A percentile compares a stretch with the other conserved stretches of the same genome.
phyloP scores from a whole-genome alignment of 352 stramenopile species.

The Pythium vanterpoolii region DNA sequence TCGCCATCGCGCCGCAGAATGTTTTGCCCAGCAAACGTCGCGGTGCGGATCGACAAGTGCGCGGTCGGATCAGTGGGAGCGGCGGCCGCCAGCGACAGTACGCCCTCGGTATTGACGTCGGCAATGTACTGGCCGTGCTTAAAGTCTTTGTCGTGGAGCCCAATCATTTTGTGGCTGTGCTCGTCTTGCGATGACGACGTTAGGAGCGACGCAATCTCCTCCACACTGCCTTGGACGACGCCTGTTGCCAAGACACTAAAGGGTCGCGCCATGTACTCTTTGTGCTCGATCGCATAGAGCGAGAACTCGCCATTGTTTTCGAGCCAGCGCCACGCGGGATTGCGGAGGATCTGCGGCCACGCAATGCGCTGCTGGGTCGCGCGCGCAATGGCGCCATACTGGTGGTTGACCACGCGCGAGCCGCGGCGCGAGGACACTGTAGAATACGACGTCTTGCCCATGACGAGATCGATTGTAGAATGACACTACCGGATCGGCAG shows the following conservation, averaged over 20 bases:
- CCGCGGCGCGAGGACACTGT: background rate
- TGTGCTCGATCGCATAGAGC: slow-evolving; percentile 4
- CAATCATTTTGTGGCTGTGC: slow-evolving; percentile 11
- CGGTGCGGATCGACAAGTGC: slow-evolving; percentile 9
- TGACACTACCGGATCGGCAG: too few species aligned
- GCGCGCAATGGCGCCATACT: slow-evolving; percentile 1
- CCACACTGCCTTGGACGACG: background rate
- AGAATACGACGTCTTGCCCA: background rate
- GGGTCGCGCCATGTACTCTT: background rate
- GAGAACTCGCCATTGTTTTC: slow-evolving; percentile 13
- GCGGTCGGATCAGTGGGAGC: too few species aligned
- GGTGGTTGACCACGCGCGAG: background rate
- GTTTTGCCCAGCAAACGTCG: slow-evolving; percentile 4
- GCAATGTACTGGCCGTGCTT: slow-evolving; percentile 5
- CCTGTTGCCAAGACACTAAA: slow-evolving; percentile 11
- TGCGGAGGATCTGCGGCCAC: background rate
- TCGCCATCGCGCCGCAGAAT: slow-evolving; percentile 10
- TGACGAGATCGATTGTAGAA: background rate
- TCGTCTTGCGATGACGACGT: background rate
- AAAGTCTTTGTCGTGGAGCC: slow-evolving; percentile 10
- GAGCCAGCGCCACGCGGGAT: slow-evolving; percentile 16
- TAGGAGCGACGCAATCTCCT: slow-evolving; percentile 11
- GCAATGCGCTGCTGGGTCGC: background rate
- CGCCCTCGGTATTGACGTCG: background rate
- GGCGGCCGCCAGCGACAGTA: too few species aligned